A percentile compares a stretch with the other conserved stretches of the same genome.
Evolutionary conservation across 352 stramenopile genomes (phyloP).

Genomic region (Phytophthora idaei): DNA sequence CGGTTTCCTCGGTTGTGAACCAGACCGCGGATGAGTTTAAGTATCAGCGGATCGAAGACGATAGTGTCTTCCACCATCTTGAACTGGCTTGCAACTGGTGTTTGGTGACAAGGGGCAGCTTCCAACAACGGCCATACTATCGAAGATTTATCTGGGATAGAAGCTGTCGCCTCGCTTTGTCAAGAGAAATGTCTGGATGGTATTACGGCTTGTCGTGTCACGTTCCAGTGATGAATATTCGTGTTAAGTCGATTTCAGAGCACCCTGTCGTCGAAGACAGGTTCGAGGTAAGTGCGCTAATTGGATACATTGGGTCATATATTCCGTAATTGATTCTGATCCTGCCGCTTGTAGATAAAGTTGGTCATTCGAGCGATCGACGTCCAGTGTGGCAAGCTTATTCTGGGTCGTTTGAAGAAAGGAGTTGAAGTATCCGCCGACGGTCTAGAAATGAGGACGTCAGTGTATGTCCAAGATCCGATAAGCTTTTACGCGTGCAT

Average conservation of each 20-base stretch:
- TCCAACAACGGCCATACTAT: neutral
- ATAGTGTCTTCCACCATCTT: neutral
- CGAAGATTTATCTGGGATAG: neutral
- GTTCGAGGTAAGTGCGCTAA: neutral
- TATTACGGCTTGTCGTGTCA: neutral
- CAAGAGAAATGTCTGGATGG: neutral
- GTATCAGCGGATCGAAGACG: neutral
- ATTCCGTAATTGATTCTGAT: neutral
- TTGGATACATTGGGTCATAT: neutral
- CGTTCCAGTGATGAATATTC: neutral
- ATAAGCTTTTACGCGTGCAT: neutral
- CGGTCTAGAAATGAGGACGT: neutral
- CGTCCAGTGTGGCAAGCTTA: neutral
- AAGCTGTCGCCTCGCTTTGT: neutral
- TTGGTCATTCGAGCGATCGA: neutral
- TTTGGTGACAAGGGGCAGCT: neutral
- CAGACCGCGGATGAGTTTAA: neutral
- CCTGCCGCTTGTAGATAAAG: neutral
- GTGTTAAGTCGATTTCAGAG: neutral
- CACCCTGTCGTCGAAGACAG: neutral
- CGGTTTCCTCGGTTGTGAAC: neutral
- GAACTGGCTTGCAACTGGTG: neutral
- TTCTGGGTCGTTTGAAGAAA: neutral
- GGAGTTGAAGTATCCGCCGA: neutral
- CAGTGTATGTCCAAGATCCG: neutral